These are phyloP conservation scores for Melampsora medusae DNA, from an alignment of 1,284 basidiomycete species.

Conservation along the genomic window DNA sequence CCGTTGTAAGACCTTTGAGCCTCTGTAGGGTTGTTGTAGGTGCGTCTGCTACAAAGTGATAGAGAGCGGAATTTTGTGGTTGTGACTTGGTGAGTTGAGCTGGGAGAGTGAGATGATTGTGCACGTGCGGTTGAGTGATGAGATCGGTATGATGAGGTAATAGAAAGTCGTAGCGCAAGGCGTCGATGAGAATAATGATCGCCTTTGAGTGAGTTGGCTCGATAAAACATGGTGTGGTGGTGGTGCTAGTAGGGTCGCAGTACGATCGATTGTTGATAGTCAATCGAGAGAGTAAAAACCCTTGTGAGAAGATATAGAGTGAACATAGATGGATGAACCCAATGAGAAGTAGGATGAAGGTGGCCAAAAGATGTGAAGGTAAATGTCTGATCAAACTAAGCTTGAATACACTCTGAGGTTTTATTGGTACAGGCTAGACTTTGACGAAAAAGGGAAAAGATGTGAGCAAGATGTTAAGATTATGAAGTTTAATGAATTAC, in stretches of 20 bases:
- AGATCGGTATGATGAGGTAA: constrained; percentile 64
- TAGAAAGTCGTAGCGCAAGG: constrained; percentile 91
- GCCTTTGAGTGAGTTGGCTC: constrained; percentile 71
- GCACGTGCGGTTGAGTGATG: constrained; percentile 68
- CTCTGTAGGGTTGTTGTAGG: constrained; percentile 94
- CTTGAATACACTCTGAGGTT: not conserved
- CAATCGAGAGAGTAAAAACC: constrained; percentile 80
- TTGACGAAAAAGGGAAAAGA: not conserved
- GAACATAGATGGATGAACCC: constrained; percentile 58
- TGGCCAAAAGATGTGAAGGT: not conserved
- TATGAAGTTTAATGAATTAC: no score
- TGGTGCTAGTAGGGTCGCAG: constrained; percentile 60
- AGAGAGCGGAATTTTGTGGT: constrained; percentile 75
- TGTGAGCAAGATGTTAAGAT: no score
- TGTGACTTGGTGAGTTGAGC: constrained; percentile 64
- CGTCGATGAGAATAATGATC: constrained; percentile 83
- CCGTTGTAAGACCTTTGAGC: constrained; percentile 91
- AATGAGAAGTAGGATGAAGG: constrained; percentile 62
- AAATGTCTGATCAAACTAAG: not conserved
- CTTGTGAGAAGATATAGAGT: constrained; percentile 72
- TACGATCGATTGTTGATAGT: constrained; percentile 62
- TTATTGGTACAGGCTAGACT: not conserved
- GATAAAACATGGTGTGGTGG: constrained; percentile 59
- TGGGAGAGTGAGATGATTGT: constrained; percentile 78
- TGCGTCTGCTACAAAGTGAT: constrained; percentile 86